Evolutionary conservation across 2,329 filamentous ascomycete species (phyloP).

Genomic region (Botrytis byssoidea): DNA sequence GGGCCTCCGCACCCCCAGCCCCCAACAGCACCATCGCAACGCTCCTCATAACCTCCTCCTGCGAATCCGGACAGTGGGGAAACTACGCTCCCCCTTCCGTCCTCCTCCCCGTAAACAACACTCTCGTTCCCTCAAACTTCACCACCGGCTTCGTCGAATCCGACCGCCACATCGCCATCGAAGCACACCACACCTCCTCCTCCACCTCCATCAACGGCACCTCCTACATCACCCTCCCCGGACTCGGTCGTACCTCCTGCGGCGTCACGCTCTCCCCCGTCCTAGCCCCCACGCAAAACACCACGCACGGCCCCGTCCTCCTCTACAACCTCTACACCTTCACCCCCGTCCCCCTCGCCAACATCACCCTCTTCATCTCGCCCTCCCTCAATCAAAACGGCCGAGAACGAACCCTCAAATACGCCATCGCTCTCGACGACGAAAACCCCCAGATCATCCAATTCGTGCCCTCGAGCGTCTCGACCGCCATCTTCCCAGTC

Average conservation of each 20-base stretch:
- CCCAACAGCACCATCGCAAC: conserved; percentile 48
- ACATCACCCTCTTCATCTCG: conserved; percentile 52
- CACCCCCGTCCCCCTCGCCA: conserved; percentile 42
- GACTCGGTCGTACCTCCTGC: conserved; percentile 57
- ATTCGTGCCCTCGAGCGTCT: conserved; percentile 29
- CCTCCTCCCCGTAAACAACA: conserved; percentile 54
- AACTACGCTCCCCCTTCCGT: conserved; percentile 49
- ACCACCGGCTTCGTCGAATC: conserved; percentile 59
- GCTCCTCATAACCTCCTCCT: conserved; percentile 53
- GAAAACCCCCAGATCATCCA: conserved; percentile 41
- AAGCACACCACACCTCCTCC: conserved; percentile 50
- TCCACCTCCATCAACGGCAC: conserved; percentile 43
- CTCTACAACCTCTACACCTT: conserved; percentile 64
- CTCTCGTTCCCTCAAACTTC: conserved; percentile 51
- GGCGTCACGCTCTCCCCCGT: conserved; percentile 58
- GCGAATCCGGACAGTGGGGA: conserved; percentile 42
- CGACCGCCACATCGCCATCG: conserved; percentile 56
- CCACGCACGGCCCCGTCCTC: conserved; percentile 52
- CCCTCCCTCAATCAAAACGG: conserved; percentile 51
- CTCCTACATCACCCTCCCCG: conserved; percentile 51
- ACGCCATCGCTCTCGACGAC: conserved; percentile 48
- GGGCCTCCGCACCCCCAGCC: conserved; percentile 45
- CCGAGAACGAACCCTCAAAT: conserved; percentile 49
- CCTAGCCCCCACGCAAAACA: conserved; percentile 49
- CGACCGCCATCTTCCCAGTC: conserved; percentile 30